Conservation (phyloP, 495 filamentous ascomycete genomes). For the Aspergillus funiculosus region DNA sequence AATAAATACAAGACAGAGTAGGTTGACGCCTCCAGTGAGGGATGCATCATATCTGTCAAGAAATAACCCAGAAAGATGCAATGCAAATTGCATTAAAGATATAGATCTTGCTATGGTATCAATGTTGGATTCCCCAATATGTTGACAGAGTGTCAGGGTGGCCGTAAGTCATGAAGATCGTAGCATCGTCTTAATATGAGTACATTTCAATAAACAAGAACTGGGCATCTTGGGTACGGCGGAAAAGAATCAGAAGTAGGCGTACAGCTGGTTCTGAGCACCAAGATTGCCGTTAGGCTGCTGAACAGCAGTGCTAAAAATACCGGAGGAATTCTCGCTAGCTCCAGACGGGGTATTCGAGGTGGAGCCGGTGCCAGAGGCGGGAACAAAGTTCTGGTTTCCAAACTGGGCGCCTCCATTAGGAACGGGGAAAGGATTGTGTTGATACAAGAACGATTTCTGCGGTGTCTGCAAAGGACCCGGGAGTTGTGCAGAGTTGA, state of each 20-base stretch:
- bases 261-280: slow-evolving; percentile 27
- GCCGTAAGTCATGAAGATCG: slow-evolving; percentile 45
- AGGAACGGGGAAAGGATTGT: slow-evolving; percentile 22
- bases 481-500: slow-evolving; percentile 30
- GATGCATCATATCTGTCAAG: slow-evolving; percentile 18
- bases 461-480: slow-evolving; percentile 27
- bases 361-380: slow-evolving; percentile 26
- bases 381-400: slow-evolving; percentile 25
- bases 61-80: slow-evolving; percentile 23
- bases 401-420: slow-evolving; percentile 24
- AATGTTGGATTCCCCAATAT: slow-evolving; percentile 25
- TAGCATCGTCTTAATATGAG: slow-evolving; percentile 43
- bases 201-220: slow-evolving; percentile 33
- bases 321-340: slow-evolving; percentile 25
- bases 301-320: slow-evolving; percentile 25
- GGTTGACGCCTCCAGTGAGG: slow-evolving; percentile 12
- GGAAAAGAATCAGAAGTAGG: slow-evolving; percentile 28
- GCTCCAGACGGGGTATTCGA: slow-evolving; percentile 30
- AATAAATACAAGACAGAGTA: slow-evolving; percentile 27
- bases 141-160: slow-evolving; percentile 31
- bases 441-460: slow-evolving; percentile 32
- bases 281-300: slow-evolving; percentile 25
- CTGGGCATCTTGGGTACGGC: slow-evolving; percentile 12
- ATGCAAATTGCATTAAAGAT: slow-evolving; percentile 22
- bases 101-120: slow-evolving; percentile 30